Conservation (phyloP, 805 yeast genomes). For the Metschnikowia rubicola region DNA sequence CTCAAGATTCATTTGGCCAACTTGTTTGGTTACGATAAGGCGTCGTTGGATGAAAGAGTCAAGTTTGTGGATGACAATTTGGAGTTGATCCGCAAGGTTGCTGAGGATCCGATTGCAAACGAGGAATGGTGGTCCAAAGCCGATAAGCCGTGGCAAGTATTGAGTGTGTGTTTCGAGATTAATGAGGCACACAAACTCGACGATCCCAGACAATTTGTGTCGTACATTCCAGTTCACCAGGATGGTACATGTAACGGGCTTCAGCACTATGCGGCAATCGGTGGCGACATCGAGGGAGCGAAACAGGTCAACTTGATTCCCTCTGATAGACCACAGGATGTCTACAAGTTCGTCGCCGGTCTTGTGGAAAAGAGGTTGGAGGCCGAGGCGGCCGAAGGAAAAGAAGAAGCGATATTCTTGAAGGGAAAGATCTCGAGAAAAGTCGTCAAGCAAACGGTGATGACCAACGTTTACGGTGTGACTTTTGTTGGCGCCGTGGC, state of each 20-base stretch:
- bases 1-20: conserved; percentile 73
- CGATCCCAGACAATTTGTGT: conserved; percentile 62
- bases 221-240: conserved; percentile 78
- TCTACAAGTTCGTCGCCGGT: conserved; percentile 66
- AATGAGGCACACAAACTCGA: conserved; percentile 55
- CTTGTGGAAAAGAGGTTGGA: conserved; percentile 56
- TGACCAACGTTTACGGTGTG: conserved; percentile 98
- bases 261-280: conserved; percentile 84
- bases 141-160: conserved; percentile 82
- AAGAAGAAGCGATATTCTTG: conserved; percentile 51
- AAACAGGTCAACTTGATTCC: conserved; percentile 73
- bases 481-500: conserved; percentile 90
- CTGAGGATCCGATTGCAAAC: conserved; percentile 56
- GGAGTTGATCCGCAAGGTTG: conserved; percentile 54
- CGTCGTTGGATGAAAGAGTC: conserved; percentile 61
- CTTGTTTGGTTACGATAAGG: conserved; percentile 71
- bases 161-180: conserved; percentile 67
- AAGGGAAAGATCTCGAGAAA: conserved; percentile 72
- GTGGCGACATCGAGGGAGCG: conserved; percentile 84
- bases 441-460: conserved; percentile 93
- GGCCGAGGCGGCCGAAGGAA: conserved; percentile 50
- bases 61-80: conserved; percentile 56
- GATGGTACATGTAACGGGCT: conserved; percentile 87
- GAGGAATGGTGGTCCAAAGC: conserved; percentile 67
- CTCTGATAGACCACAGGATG: conserved; percentile 71